phyloP scores from a whole-genome alignment of 352 stramenopile species.

The Globisporangium nagaii region DNA sequence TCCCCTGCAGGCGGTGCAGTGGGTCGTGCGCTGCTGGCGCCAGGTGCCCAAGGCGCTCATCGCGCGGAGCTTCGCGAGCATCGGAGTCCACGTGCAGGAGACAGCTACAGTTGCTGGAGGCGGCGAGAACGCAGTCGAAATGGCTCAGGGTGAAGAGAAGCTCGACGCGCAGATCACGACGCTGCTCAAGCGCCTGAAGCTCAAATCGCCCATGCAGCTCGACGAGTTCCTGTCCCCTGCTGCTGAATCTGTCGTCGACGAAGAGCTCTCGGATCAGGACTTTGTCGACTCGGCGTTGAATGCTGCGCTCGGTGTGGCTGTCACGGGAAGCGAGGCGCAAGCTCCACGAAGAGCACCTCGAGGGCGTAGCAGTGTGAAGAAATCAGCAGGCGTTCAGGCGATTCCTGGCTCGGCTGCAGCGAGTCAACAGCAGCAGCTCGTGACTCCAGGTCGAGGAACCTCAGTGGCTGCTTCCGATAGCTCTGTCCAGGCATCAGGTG shows the following conservation, averaged over 20 bases:
- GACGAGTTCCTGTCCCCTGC: conserved; percentile 44
- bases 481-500: neutral
- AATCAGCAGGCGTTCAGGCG: neutral
- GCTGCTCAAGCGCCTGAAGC: conserved; percentile 47
- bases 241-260: conserved; percentile 41
- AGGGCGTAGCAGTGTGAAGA: conserved; percentile 16
- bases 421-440: neutral
- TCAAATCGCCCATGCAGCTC: conserved; percentile 35
- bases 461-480: neutral
- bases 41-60: conserved; percentile 47
- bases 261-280: conserved; percentile 56
- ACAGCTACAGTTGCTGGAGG: neutral
- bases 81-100: conserved; percentile 23
- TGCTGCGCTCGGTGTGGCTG: conserved; percentile 26
- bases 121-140: neutral
- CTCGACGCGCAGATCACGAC: conserved; percentile 48
- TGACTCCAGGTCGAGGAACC: neutral
- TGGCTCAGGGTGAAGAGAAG: conserved; percentile 29
- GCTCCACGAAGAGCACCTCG: conserved; percentile 12
- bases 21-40: conserved; percentile 47
- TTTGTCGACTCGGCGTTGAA: conserved; percentile 62
- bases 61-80: conserved; percentile 33
- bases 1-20: conserved; percentile 49
- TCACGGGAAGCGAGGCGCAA: conserved; percentile 26
- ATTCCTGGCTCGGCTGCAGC: neutral